A percentile compares a stretch with the other conserved stretches of the same genome.
phyloP scores from a whole-genome alignment of 1,139 yeast genomes.

The Saccharomyces hybrid region DNA sequence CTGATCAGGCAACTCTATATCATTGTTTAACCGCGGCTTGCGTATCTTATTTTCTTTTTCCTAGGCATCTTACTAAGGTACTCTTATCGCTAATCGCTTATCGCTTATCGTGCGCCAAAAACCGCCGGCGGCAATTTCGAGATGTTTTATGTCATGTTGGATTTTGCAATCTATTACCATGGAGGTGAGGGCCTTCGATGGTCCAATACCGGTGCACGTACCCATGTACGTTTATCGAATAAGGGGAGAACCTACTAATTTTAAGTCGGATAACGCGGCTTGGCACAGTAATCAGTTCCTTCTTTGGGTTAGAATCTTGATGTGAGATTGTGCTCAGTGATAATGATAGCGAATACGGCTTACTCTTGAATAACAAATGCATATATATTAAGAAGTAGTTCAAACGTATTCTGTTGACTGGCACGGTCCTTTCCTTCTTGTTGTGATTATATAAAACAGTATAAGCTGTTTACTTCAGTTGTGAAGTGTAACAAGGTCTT shows the following conservation, averaged over 20 bases:
- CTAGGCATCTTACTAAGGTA: background rate
- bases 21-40: background rate
- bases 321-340: background rate
- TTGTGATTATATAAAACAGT: background rate
- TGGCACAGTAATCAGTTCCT: background rate
- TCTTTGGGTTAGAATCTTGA: background rate
- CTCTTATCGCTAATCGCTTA: background rate
- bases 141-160: background rate
- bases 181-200: background rate
- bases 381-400: background rate
- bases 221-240: background rate
- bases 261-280: background rate
- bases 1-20: background rate
- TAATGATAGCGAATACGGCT: background rate
- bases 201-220: background rate
- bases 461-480: background rate
- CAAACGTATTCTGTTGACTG: background rate
- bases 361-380: background rate
- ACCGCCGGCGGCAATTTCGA: constrained; percentile 1
- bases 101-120: constrained; percentile 1
- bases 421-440: background rate
- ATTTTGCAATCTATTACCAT: background rate
- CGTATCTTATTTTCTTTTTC: background rate
- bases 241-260: background rate
- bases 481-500: background rate